Evolutionary conservation across 2,329 filamentous ascomycete genomes (phyloP), one percentile per base, ranked within the genome.

Genomic region (Drechslerella stenobrocha): DNA sequence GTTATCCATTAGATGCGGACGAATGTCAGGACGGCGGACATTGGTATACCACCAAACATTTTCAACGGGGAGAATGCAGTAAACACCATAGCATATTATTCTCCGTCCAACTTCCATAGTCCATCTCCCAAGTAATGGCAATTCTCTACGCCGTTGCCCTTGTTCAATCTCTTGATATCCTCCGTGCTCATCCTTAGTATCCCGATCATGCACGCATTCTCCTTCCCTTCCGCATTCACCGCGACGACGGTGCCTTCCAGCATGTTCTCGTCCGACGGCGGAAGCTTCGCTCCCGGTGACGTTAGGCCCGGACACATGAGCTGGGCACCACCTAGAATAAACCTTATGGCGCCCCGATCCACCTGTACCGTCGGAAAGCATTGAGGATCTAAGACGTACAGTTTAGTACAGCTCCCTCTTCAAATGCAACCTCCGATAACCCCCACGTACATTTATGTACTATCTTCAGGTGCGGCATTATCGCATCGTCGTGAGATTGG

Each of bases 231-330:
- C 0, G 93, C 90, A 79, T 86, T 86, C 15, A 98, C 83, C 3
- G 92, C 89, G 5, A 96, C 93, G 1, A 93, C 87, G 75, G 89
- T 84, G 0, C 92, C 93, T 74, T 87, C 85, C 71, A 84, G 82
- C 71, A 96, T 76, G 76, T 93, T 90, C 0, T 72, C 71, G 32
- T 75, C 74, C 6, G 72, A 72, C 60, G 35, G 76, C 71, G 93
- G 93, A 73, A 98, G 77, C 47, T 88, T 77, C 0, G 93, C 93
- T 0, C 93, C 93, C 0, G 85, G 78, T 18, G 85, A 90, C 24
- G 93, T 98, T 73, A 98, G 77, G 0, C 93, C 93, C 0, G 93
- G 93, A 1, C 90, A 92, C 93, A 98, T 98, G 70, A 98, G 85
- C 11, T 92, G 90, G 0, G 93, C 93, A 44, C 93, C 93, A 0